Evolutionary conservation across 1,139 yeast genomes (phyloP).

Genomic region (Saccharomyces hybrid): DNA sequence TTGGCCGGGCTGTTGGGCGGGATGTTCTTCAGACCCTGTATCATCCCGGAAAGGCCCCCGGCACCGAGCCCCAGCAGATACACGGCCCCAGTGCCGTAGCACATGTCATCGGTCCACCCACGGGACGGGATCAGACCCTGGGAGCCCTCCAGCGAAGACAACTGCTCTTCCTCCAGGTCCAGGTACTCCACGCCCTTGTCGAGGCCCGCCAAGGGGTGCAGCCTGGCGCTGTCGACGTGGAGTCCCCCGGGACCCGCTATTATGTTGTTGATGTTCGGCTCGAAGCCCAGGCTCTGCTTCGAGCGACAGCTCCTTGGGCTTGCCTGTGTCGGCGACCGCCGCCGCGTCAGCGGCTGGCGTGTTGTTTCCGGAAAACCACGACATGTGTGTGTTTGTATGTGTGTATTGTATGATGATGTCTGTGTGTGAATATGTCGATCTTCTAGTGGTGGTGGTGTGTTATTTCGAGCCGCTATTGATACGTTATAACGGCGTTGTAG

Average conservation of each 20-base stretch:
- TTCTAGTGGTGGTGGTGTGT: slow-evolving; percentile 3
- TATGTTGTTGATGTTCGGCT: background rate
- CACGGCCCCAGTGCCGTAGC: slow-evolving; percentile 96
- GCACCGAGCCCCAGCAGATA: slow-evolving; percentile 71
- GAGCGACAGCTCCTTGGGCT: slow-evolving; percentile 24
- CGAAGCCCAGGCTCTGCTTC: slow-evolving; percentile 11
- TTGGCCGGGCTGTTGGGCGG: slow-evolving; percentile 66
- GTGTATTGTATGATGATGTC: no score
- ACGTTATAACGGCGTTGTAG: background rate
- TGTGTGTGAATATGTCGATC: no score
- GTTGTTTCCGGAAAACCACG: slow-evolving; percentile 60
- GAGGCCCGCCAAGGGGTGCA: slow-evolving; percentile 92
- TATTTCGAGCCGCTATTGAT: slow-evolving; percentile 1
- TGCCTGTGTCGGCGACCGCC: slow-evolving; percentile 17
- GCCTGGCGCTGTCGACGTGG: slow-evolving; percentile 35
- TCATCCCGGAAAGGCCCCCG: slow-evolving; percentile 85
- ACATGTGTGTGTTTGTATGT: no score
- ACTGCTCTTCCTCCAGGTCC: slow-evolving; percentile 78
- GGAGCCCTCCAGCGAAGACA: slow-evolving; percentile 71
- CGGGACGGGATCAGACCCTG: slow-evolving; percentile 88
- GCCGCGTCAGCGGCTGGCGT: slow-evolving; percentile 24
- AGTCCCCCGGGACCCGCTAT: background rate
- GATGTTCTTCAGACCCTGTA: slow-evolving; percentile 73
- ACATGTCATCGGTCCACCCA: slow-evolving; percentile 94
- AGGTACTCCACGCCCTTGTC: slow-evolving; percentile 83